Evolutionary conservation across 108 stramenopile genomes (phyloP), one percentile per base, ranked within the genome.

Genomic region (Cyclotella atomus): DNA sequence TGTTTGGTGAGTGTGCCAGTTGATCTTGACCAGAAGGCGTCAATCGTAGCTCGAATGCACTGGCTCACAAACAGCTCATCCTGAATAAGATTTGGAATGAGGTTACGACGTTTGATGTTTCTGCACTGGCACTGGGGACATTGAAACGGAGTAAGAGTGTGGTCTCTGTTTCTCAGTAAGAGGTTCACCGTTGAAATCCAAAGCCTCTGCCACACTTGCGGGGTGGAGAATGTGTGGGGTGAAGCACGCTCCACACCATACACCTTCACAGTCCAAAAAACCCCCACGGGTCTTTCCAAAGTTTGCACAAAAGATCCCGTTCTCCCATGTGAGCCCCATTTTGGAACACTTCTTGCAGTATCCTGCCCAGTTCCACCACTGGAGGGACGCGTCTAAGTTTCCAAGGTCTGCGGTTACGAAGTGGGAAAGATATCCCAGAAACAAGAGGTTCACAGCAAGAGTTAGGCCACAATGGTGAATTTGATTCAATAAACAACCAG

Each of bases 291-390:
- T 24, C 24, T 53, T 10, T 29, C 70, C 69, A 71, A 27, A 77
- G 29, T 79, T 79, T 43, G 69, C 77, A 53, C 77, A 72, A n/a
- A 71, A 72, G 0, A 79, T 35, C 28, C 44, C 77, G 21, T n/a
- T 15, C 60, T 36, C 17, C 50, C 50, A 45, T n/a, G 12, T 53
- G 17, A 25, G 23, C 19, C 29, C 59, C 38, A 10, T 28, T 41
- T 52, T 70, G 9, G 36, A 45, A 52, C 76, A 77, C 21, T 46
- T 55, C 14, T 30, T 32, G 62, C 69, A 71, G 3, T 29, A 12
- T 0, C 43, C 27, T 49, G 0, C 69, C 69, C 50, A 71, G 12
- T 63, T 27, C 68, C 59, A 71, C 35, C 57, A 79, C n/a, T 8
- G n/a, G 12, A 16, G 29, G 19, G 32, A 50, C 33, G 16, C 57